Conservation (phyloP, 139 green algal genomes). For the Chlamydomonas eustigma region DNA sequence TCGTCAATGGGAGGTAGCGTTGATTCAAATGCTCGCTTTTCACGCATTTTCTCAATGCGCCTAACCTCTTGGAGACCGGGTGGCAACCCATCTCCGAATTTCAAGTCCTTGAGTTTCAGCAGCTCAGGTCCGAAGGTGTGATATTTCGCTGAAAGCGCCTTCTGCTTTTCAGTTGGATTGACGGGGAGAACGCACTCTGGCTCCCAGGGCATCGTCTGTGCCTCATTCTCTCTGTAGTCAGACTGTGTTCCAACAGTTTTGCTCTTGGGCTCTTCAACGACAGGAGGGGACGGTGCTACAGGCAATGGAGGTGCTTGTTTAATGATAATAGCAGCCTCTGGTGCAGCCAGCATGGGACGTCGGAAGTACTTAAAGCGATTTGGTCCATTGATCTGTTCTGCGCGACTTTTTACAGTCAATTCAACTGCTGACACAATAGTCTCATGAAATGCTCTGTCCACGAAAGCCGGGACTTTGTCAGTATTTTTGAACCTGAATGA, state of each 20-base stretch:
- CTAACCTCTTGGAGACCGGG: slow-evolving; percentile 37
- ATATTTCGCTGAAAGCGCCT: slow-evolving; percentile 36
- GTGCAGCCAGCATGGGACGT: slow-evolving; percentile 18
- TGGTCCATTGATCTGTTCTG: slow-evolving; percentile 32
- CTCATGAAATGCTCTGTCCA: slow-evolving; percentile 50
- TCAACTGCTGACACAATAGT: slow-evolving; percentile 9
- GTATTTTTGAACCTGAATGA: slow-evolving; percentile 50
- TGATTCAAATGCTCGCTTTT: slow-evolving; percentile 75
- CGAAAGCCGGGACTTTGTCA: slow-evolving; percentile 53
- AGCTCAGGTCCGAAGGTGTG: slow-evolving; percentile 64
- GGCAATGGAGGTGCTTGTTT: slow-evolving; percentile 14
- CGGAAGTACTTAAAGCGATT: slow-evolving; percentile 54
- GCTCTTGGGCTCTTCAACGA: slow-evolving; percentile 7
- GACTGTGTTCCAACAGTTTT: slow-evolving; percentile 69
- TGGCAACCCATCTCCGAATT: slow-evolving; percentile 59
- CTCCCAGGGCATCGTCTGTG: slow-evolving; percentile 68
- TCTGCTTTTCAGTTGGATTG: slow-evolving; percentile 52
- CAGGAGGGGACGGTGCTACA: slow-evolving; percentile 6
- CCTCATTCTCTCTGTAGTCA: slow-evolving; percentile 71
- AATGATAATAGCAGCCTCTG: slow-evolving; percentile 27
- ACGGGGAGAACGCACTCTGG: slow-evolving; percentile 51
- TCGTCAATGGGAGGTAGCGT: slow-evolving; percentile 64
- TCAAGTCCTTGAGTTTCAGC: slow-evolving; percentile 58
- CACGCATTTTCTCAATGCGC: slow-evolving; percentile 44
- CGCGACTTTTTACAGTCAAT: background rate